Percentiles rank a stretch among this genome's conserved stretches.
phyloP scores from a whole-genome alignment of 352 stramenopile species.

The Phytophthora constricta region DNA sequence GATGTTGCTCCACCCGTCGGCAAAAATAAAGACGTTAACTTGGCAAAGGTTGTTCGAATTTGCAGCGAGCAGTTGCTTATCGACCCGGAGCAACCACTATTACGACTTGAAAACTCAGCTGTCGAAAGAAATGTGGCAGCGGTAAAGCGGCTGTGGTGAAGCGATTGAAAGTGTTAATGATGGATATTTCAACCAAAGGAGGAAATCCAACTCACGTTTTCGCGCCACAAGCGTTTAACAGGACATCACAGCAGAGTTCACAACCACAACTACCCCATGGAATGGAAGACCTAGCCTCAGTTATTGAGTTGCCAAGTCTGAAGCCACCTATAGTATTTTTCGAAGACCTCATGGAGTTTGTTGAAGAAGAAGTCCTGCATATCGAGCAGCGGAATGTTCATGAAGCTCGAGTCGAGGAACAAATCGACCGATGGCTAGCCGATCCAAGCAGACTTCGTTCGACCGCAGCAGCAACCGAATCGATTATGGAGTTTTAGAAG shows the following conservation, averaged over 20 bases:
- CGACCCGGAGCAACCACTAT: constrained; percentile 5
- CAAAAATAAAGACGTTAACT: constrained; percentile 8
- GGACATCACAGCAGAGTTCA: background rate
- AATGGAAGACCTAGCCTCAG: background rate
- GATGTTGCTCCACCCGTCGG: constrained; percentile 11
- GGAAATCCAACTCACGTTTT: background rate
- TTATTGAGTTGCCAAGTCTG: background rate
- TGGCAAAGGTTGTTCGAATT: background rate
- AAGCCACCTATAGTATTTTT: background rate
- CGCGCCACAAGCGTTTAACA: too few species aligned
- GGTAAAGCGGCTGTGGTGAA: background rate
- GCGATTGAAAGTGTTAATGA: background rate
- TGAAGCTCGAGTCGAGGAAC: background rate
- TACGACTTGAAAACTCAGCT: background rate
- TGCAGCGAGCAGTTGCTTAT: constrained; percentile 42
- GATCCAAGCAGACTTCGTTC: background rate
- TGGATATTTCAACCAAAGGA: background rate
- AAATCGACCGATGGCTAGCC: background rate
- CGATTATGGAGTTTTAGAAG: background rate
- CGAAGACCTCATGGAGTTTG: background rate
- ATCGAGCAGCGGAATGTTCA: background rate
- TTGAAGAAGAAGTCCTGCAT: background rate
- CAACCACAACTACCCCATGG: background rate
- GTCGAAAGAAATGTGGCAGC: background rate
- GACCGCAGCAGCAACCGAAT: background rate